Base-by-base conservation (phyloP, 177 flowering plant genomes). In the Telopea speciosissima region DNA sequence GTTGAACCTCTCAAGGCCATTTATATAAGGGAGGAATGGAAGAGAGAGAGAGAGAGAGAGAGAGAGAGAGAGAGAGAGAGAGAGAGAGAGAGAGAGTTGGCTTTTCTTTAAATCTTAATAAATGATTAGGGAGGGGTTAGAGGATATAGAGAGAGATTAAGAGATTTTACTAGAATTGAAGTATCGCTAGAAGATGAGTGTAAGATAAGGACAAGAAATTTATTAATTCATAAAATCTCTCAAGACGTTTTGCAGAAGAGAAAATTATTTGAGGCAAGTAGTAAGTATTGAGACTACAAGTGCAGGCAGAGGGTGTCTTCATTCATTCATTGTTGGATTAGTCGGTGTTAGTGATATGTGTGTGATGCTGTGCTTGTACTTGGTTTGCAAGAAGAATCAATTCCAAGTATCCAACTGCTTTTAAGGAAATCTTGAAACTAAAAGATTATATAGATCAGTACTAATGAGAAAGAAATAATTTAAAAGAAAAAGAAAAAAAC, bases 141-240 rank as follows among this genome's bases (percentile, higher is more conserved):
- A 68, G 45, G 63, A 52, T 68, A 58, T 31, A 28, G 26, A 33
- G 70, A 68, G 28, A 40, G 49, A 54, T 40, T 44, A 61, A 70
- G 77, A 71, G 67, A 59, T 76, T 75, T 60, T 67, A 62, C 66
- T 69, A 66, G 76, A 79, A 78, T 77, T 72, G 76, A 83, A 82
- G 77, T 71, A 74, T 74, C 70, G 80, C 84, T 80, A 75, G 85
- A 83, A 81, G 82, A 79, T 65, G 79, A 73, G 81, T 69, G 76
- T 81, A 82, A 83, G 81, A 81, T 78, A 76, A 79, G 82, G 78
- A 72, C 85, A 76, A 81, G 77, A 86, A 82, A 76, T 80, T 85
- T 76, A 85, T 83, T 82, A 80, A 85, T 83, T 74, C 83, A 67
- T 79, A 82, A 81, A 79, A 82, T 72, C 75, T 77, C 83, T n/a